Conservation (phyloP, 2,329 filamentous ascomycete species). For the Thielaviopsis ethacetica region DNA sequence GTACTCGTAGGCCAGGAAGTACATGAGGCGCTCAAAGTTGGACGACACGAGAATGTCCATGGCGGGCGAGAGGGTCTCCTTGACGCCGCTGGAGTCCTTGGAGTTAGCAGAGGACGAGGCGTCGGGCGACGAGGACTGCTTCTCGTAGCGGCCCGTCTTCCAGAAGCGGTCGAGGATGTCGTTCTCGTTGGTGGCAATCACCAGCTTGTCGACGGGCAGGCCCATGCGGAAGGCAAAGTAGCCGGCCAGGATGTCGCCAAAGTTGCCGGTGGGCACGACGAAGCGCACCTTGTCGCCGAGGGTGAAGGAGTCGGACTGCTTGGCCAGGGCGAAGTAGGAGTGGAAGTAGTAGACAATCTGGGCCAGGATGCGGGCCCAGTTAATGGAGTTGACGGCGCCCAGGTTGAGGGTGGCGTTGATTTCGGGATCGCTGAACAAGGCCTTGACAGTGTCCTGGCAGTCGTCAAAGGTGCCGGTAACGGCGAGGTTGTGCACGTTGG, state of each 20-base stretch:
- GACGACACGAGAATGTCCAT: conserved; percentile 96
- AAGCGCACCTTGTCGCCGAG: conserved; percentile 59
- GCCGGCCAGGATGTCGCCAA: conserved; percentile 83
- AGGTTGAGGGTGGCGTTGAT: conserved; percentile 72
- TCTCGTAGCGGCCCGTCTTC: conserved; percentile 79
- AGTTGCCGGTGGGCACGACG: conserved; percentile 90
- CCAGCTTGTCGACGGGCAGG: conserved; percentile 70
- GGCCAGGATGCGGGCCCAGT: conserved; percentile 85
- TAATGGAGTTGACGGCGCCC: conserved; percentile 91
- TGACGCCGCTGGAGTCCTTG: conserved; percentile 58
- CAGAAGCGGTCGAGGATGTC: conserved; percentile 94
- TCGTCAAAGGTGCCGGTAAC: conserved; percentile 90
- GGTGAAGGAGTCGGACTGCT: conserved; percentile 41
- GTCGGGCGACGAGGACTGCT: conserved; percentile 45
- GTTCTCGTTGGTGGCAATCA: conserved; percentile 93
- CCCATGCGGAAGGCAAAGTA: conserved; percentile 90
- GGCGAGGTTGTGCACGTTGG: conserved; percentile 83
- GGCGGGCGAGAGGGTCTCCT: conserved; percentile 82
- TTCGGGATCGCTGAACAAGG: conserved; percentile 71
- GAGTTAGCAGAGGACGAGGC: conserved; percentile 38
- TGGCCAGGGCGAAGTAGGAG: conserved; percentile 70
- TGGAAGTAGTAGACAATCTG: conserved; percentile 97
- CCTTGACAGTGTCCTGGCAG: conserved; percentile 94
- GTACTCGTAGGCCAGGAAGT: conserved; percentile 74
- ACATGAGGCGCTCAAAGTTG: conserved; percentile 91